These are phyloP conservation scores for Kalanchoe fedtschenkoi DNA, from an alignment of 164 flowering plant species.

Conservation along the genomic window DNA sequence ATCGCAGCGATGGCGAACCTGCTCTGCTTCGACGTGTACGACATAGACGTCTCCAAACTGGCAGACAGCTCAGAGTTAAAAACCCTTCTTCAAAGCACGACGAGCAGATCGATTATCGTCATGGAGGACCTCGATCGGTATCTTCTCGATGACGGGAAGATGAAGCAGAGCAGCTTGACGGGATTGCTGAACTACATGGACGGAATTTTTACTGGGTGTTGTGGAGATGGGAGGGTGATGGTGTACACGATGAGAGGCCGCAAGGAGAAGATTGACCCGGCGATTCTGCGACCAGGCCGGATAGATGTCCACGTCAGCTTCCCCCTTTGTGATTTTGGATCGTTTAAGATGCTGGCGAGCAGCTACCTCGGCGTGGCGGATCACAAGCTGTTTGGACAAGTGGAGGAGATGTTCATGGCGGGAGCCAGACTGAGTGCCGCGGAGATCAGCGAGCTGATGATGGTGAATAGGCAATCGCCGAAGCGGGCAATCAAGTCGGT, in stretches of 20 bases:
- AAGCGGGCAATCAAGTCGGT: conserved; percentile 72
- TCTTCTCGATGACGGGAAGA: no score
- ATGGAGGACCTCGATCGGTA: conserved; percentile 63
- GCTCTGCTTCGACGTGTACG: conserved; percentile 60
- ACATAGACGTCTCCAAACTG: conserved; percentile 42
- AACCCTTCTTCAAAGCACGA: conserved; percentile 42
- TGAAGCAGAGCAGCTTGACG: conserved; percentile 32
- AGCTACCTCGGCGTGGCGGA: conserved; percentile 74
- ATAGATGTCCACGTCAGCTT: conserved; percentile 72
- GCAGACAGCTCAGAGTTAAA: conserved; percentile 46
- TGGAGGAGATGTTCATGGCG: conserved; percentile 55
- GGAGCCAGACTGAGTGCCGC: conserved; percentile 63
- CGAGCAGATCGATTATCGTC: conserved; percentile 41
- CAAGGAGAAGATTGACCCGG: conserved; percentile 41
- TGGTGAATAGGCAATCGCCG: conserved; percentile 60
- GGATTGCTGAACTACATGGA: conserved; percentile 71
- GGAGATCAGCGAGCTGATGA: conserved; percentile 75
- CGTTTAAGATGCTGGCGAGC: conserved; percentile 52
- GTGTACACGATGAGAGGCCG: conserved; percentile 52
- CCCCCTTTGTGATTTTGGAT: conserved; percentile 57
- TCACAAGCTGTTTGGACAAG: conserved; percentile 70
- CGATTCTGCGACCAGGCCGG: conserved; percentile 66
- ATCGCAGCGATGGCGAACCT: conserved; percentile 71
- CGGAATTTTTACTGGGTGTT: conserved; percentile 53
- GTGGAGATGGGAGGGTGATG: conserved; percentile 71